Evolutionary conservation across 2,329 filamentous ascomycete species (phyloP), one percentile per base, ranked within the genome.

Genomic region (Sphaerulina vaccinii): DNA sequence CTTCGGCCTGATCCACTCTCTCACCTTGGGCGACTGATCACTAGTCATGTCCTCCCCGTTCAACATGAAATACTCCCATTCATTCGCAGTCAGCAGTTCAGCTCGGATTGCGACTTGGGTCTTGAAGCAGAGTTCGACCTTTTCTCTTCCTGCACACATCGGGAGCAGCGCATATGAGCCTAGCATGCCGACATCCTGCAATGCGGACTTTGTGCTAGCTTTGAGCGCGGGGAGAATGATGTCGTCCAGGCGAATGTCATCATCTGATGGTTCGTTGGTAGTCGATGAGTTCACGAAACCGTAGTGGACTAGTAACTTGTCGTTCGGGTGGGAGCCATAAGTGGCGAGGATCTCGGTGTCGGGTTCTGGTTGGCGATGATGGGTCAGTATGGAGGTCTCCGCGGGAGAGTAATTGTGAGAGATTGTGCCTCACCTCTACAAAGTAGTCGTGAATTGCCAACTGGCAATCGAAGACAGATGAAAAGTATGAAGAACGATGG

Each of bases 261-360:
- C 75, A 48, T 71, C 68, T 15, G 55, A 55, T 1, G 46, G 52
- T 4, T 41, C 33, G 13, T 51, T 38, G 5, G 47, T 23, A 7
- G 50, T 5, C 40, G 41, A 29, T 1, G 39, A 40, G 38, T 71
- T 66, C 11, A 76, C 66, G 60, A 78, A 78, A n/a, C 75, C 75
- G 50, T 78, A 91, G 68, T 90, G 86, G 0, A 81, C 78, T 2
- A 90, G 76, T 15, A 90, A 70, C 59, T 87, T 86, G 64, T 90
- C 87, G 56, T 88, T 88, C 22, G 78, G 78, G 65, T 90, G 87
- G 1, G 76, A 67, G 2, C 87, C 87, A 61, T 91, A 91, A 22
- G 79, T 82, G 21, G 87, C 81, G 54, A 79, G 81, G 1, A 91
- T 71, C 70, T 90, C 87, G 16, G 53, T 51, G 11, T 48, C 42